A percentile compares a stretch with the other conserved stretches of the same genome.
These are phyloP conservation scores for thale cress (Arabidopsis thaliana) DNA, from an alignment of 345 rosid species.

Conservation along the genomic window DNA sequence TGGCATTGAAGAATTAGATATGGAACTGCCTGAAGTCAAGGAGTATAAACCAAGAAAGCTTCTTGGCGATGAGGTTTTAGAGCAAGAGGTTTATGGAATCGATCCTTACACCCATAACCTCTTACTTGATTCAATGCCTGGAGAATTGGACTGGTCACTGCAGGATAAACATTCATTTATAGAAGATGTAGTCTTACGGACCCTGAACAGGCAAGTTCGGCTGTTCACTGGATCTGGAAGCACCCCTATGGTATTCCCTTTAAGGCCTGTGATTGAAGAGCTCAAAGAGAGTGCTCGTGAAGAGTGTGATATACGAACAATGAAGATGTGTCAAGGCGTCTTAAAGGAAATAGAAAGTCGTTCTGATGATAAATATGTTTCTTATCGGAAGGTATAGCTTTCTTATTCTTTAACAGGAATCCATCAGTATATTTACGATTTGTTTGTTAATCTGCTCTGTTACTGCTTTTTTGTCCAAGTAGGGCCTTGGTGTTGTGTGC, in stretches of 20 bases:
- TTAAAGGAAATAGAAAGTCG: slow-evolving; percentile 88
- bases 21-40: slow-evolving; percentile 99
- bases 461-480: slow-evolving; percentile 38
- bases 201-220: slow-evolving; percentile 87
- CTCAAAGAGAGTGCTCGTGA: slow-evolving; percentile 70
- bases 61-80: slow-evolving; percentile 89
- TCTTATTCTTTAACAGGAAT: slow-evolving; percentile 12
- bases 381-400: slow-evolving; percentile 85
- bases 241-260: slow-evolving; percentile 88
- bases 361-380: slow-evolving; percentile 91
- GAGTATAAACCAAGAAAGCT: slow-evolving; percentile 91
- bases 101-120: slow-evolving; percentile 99
- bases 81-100: slow-evolving; percentile 99
- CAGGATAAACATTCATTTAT: slow-evolving; percentile 79
- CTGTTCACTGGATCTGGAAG: slow-evolving; percentile 83
- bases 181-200: slow-evolving; percentile 83
- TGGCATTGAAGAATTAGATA: slow-evolving; percentile 92
- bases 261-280: slow-evolving; percentile 87
- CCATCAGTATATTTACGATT: slow-evolving; percentile 11
- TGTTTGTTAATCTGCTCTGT: slow-evolving; percentile 39
- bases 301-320: slow-evolving; percentile 66
- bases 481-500: slow-evolving; percentile 99
- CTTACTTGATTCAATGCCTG: slow-evolving; percentile 97
- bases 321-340: slow-evolving; percentile 78
- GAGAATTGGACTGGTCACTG: slow-evolving; percentile 79